phyloP scores from a whole-genome alignment of 129 eudicot genomes.

The Lactuca saligna region DNA sequence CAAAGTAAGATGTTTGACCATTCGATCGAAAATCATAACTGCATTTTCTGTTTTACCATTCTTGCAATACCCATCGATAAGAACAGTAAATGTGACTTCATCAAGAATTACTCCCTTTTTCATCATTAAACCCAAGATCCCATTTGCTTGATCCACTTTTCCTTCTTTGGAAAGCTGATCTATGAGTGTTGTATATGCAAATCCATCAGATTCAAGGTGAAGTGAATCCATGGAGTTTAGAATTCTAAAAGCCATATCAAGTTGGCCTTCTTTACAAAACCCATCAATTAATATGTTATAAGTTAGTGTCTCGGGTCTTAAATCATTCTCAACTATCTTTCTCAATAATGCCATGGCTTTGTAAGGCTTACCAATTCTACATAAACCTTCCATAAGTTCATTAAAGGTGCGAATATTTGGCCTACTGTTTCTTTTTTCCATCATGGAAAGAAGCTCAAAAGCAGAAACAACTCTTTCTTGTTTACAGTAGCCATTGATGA shows the following conservation, averaged over 20 bases:
- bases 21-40: constrained; percentile 28
- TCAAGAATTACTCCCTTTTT: constrained; percentile 39
- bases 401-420: constrained; percentile 49
- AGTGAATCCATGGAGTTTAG: constrained; percentile 23
- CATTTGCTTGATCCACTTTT: constrained; percentile 32
- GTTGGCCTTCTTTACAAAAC: constrained; percentile 35
- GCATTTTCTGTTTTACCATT: constrained; percentile 30
- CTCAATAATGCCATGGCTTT: constrained; percentile 39
- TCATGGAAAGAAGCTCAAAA: constrained; percentile 45
- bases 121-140: constrained; percentile 33
- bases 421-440: constrained; percentile 44
- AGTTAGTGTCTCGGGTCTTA: constrained; percentile 39
- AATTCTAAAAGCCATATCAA: constrained; percentile 36
- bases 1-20: constrained; percentile 27
- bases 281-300: constrained; percentile 39
- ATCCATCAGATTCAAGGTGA: constrained; percentile 27
- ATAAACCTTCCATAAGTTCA: constrained; percentile 51
- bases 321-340: constrained; percentile 31
- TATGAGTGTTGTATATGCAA: constrained; percentile 36
- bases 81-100: constrained; percentile 46
- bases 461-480: constrained; percentile 41
- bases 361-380: constrained; percentile 39
- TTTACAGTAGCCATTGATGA: constrained; percentile 46
- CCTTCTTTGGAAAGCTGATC: constrained; percentile 40
- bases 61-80: constrained; percentile 43